Conservation (phyloP, 345 rosid genomes). For the Combretum micranthum region DNA sequence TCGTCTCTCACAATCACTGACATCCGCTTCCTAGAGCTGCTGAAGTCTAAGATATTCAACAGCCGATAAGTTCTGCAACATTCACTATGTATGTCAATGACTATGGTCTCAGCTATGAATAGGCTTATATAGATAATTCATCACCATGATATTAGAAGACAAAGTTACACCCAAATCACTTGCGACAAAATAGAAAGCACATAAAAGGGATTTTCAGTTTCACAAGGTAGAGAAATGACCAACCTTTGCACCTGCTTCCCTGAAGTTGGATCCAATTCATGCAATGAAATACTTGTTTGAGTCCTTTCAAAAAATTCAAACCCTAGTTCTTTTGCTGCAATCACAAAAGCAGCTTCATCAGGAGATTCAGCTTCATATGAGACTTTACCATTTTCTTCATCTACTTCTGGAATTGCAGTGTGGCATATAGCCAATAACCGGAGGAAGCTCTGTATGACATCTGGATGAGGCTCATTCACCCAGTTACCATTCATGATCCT, state of each 20-base stretch:
- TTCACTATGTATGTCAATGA: background rate
- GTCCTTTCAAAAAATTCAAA: constrained; percentile 80
- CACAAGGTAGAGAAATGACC: background rate
- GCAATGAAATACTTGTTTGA: constrained; percentile 59
- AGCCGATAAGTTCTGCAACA: constrained; percentile 63
- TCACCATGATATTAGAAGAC: too few relatives aligned
- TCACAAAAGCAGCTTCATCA: constrained; percentile 93
- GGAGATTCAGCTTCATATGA: constrained; percentile 97
- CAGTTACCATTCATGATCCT: constrained; percentile 71
- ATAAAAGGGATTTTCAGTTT: background rate
- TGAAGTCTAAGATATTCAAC: constrained; percentile 73
- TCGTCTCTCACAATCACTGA: constrained; percentile 72
- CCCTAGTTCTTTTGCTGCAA: constrained; percentile 90
- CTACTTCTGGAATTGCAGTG: constrained; percentile 84
- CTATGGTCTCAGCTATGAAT: too few relatives aligned
- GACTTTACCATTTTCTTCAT: constrained; percentile 59
- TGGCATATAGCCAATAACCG: constrained; percentile 79
- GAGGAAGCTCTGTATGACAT: constrained; percentile 55
- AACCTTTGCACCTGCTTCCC: constrained; percentile 58
- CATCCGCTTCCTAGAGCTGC: constrained; percentile 77
- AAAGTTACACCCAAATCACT: background rate
- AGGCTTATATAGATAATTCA: too few relatives aligned
- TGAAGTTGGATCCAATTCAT: constrained; percentile 53
- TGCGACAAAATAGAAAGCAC: background rate
- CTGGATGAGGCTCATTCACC: constrained; percentile 48